Base-by-base conservation (phyloP, 2,329 filamentous ascomycete species). In the Hypoxylon sp. region DNA sequence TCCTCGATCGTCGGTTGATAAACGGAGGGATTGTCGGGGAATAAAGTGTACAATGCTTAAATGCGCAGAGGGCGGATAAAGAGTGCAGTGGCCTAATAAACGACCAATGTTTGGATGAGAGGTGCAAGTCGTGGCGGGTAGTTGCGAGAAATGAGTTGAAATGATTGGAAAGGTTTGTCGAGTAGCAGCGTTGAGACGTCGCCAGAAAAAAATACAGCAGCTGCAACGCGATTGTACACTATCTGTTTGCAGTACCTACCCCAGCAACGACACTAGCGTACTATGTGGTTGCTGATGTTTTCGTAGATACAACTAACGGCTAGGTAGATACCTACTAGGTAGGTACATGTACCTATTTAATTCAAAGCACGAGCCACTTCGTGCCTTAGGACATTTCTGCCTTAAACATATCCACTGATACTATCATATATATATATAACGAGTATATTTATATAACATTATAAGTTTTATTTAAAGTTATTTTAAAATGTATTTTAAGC, bases 181-280 rank as follows among this genome's bases (percentile, higher is more conserved):
- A 56, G 22, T 31, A 44, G 59, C 25, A 62, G 54, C 40, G 17
- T 7, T 50, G 53, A 60, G 51, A 61, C 57, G 55, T 61, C 44
- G 51, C 61, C 35, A 55, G 44, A 50, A 61, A 46, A 35, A 56
- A 51, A 61, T 64, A 44, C 46, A 20, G 61, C 30, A 51, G 49
- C 54, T 64, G 55, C 63, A 66, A 64, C 67, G 63, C 67, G 63
- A 59, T 59, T 66, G 55, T 37, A 48, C 49, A n/a, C 25, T 3
- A 25, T 30, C 30, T 5, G 40, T 13, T 46, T 17, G 20, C 48
- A 37, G 54, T 42, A 49, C 62, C 57, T 58, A 66, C 60, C 68
- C 61, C 33, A 64, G 68, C 68, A 69, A 69, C 65, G 61, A 20
- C 37, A 11, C 25, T 42, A 61, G 40, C 37, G 37, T 31, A 35